phyloP scores from a whole-genome alignment of 2,329 filamentous ascomycete genomes.

The Juglanconis oblonga region DNA sequence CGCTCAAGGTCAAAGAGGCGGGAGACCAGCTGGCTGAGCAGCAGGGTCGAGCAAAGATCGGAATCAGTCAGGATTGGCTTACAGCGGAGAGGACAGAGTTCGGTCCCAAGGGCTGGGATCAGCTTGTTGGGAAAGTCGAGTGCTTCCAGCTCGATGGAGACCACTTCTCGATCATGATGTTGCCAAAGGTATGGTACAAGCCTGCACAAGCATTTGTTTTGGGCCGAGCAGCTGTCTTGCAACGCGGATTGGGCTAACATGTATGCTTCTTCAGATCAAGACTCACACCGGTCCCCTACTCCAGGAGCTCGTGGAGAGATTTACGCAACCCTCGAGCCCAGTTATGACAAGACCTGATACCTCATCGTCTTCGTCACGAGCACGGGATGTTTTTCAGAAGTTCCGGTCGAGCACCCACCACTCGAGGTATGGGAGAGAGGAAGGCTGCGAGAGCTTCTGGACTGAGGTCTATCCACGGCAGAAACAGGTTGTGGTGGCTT shows the following conservation, averaged over 20 bases:
- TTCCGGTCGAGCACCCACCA: too few species aligned
- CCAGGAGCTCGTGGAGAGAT: too few species aligned
- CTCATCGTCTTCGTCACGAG: neutral
- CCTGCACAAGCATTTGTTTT: too few species aligned
- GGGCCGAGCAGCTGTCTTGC: too few species aligned
- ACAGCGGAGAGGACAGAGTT: neutral
- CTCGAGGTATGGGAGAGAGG: neutral
- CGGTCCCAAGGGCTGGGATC: constrained; percentile 2
- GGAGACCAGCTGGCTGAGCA: neutral
- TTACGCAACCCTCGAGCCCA: too few species aligned
- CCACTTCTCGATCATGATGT: constrained; percentile 6
- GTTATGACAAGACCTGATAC: too few species aligned
- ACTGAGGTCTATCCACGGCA: constrained; percentile 26
- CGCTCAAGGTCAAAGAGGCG: neutral
- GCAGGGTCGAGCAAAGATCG: neutral
- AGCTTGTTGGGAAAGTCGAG: neutral
- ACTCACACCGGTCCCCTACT: too few species aligned
- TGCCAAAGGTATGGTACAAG: neutral
- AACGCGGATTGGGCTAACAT: too few species aligned
- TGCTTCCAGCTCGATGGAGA: neutral
- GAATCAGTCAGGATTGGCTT: constrained; percentile 2
- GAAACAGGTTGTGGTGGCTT: constrained; percentile 27
- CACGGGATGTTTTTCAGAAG: too few species aligned
- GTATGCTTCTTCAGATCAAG: too few species aligned
- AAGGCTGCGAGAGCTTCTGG: constrained; percentile 22